Conservation (phyloP, 2,329 filamentous ascomycete genomes). For the Atkinsonella hypoxylon region DNA sequence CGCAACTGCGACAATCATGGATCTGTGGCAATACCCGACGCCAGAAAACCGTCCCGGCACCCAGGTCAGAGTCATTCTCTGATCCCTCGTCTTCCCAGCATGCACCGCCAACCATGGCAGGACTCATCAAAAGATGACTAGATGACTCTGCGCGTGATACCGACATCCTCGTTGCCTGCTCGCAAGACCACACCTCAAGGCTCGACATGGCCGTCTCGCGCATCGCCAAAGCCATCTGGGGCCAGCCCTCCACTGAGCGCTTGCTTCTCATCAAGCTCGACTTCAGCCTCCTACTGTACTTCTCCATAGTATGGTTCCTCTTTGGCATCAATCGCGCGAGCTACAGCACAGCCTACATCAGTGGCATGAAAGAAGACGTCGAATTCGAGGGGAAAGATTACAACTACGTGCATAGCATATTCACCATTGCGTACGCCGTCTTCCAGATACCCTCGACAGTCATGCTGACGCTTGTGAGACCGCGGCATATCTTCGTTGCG, state of each 20-base stretch:
- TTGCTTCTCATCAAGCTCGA: conserved; percentile 26
- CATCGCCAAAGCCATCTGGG: conserved; percentile 1
- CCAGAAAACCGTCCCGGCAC: too few species aligned
- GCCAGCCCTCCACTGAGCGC: conserved; percentile 9
- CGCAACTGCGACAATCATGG: not conserved
- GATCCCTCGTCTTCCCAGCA: too few species aligned
- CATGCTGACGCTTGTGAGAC: conserved; percentile 15
- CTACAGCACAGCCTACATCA: conserved; percentile 30
- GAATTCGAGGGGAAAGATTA: conserved; percentile 26
- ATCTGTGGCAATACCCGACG: too few species aligned
- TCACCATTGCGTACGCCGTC: conserved; percentile 29
- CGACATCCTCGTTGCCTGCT: not conserved
- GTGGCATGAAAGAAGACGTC: conserved; percentile 27
- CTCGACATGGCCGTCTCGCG: not conserved
- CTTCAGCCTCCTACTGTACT: conserved; percentile 29
- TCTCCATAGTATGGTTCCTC: conserved; percentile 34
- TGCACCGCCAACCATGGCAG: not conserved
- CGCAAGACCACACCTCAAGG: not conserved
- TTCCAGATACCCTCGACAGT: conserved; percentile 32
- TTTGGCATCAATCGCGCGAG: conserved; percentile 32
- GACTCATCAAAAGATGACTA: not conserved
- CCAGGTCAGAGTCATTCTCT: too few species aligned
- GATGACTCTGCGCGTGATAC: not conserved
- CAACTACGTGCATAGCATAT: conserved; percentile 25
- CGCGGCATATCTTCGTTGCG: conserved; percentile 29